Evolutionary conservation across 2,329 filamentous ascomycete genomes (phyloP).

Genomic region (Epichloe typhina): DNA sequence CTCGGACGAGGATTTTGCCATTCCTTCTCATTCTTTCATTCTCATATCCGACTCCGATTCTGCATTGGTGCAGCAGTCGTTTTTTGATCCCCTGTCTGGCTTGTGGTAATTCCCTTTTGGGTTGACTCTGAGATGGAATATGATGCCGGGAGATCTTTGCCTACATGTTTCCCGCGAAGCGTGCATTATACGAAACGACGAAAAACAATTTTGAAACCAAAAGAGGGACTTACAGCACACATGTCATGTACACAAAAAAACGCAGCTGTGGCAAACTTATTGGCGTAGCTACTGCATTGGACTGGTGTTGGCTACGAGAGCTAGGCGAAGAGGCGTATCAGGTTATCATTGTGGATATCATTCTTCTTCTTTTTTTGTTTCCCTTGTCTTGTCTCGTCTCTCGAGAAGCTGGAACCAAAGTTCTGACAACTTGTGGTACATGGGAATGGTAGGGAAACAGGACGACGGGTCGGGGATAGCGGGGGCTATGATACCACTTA

Average conservation of each 20-base stretch:
- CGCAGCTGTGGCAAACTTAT: slow-evolving; percentile 3
- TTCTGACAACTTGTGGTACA: slow-evolving; percentile 13
- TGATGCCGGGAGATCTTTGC: background rate
- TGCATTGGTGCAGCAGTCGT: slow-evolving; percentile 12
- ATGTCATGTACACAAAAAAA: slow-evolving; percentile 3
- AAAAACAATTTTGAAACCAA: slow-evolving; percentile 2
- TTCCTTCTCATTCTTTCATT: slow-evolving; percentile 1
- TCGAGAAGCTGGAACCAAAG: slow-evolving; percentile 7
- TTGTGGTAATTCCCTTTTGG: slow-evolving; percentile 14
- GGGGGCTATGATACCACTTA: slow-evolving; percentile 23
- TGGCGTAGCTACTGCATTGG: slow-evolving; percentile 7
- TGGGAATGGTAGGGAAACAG: slow-evolving; percentile 4
- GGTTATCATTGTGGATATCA: slow-evolving; percentile 7
- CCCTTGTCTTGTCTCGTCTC: slow-evolving; percentile 4
- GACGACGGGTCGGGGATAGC: slow-evolving; percentile 13
- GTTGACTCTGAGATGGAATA: slow-evolving; percentile 14
- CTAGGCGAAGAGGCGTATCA: slow-evolving; percentile 10
- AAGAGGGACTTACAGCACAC: slow-evolving; percentile 1
- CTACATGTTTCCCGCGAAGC: background rate
- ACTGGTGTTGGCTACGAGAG: slow-evolving; percentile 7
- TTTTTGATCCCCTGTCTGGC: slow-evolving; percentile 7
- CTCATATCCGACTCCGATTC: background rate
- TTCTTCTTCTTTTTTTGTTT: slow-evolving; percentile 1
- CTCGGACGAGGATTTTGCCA: background rate
- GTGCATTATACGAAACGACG: slow-evolving; percentile 1